Percentiles rank a stretch among this genome's conserved stretches.
These are phyloP conservation scores for Raphanus raphanistrum DNA, from an alignment of 345 rosid genomes.

Conservation along the genomic window DNA sequence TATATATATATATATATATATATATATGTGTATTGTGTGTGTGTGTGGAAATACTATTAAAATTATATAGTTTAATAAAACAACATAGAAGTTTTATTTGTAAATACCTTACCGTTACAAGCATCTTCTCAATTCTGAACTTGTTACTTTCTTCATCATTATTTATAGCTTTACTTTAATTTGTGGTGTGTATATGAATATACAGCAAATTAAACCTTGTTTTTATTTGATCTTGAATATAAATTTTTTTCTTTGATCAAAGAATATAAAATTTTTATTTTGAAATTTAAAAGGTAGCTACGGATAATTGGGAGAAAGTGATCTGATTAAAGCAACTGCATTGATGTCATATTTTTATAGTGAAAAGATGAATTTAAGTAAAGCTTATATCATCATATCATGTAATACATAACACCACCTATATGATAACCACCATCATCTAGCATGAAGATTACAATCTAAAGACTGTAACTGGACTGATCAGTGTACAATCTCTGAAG, in stretches of 20 bases:
- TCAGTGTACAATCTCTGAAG: constrained; percentile 36
- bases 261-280: too few relatives aligned
- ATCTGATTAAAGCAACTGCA: not conserved
- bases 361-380: not conserved
- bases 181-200: not conserved
- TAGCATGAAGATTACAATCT: constrained; percentile 9
- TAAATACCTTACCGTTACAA: too few relatives aligned
- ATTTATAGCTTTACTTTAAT: not conserved
- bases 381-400: not conserved
- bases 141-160: not conserved
- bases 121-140: too few relatives aligned
- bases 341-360: not conserved
- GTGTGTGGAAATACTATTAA: too few relatives aligned
- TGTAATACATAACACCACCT: not conserved
- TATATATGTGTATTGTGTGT: too few relatives aligned
- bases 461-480: constrained; percentile 10
- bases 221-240: not conserved
- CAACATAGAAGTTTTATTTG: too few relatives aligned
- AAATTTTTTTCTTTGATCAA: too few relatives aligned
- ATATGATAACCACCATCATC: constrained; percentile 13
- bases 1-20: too few relatives aligned
- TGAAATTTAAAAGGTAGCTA: not conserved
- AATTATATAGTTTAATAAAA: too few relatives aligned
- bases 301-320: not conserved
- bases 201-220: not conserved